Base-by-base conservation (phyloP, 192 early-diverging fungal species). In the Endogone sp. region DNA sequence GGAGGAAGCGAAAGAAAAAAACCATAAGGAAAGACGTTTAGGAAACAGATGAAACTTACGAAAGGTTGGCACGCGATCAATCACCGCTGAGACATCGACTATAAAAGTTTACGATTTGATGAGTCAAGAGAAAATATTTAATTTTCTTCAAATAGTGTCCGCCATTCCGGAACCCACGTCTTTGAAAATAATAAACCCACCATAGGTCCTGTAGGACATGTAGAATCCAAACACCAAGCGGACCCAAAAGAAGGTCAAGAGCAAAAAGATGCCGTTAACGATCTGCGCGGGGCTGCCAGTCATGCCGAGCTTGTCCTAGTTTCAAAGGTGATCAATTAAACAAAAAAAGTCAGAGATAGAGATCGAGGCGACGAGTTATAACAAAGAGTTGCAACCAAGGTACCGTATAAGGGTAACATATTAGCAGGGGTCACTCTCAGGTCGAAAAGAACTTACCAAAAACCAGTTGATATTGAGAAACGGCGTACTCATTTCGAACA, bases 401-500 rank as follows among this genome's bases (percentile, higher is more conserved):
- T n/a, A n/a, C n/a, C n/a, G n/a, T n/a, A n/a, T n/a, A n/a, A n/a
- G n/a, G n/a, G n/a, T n/a, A n/a, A n/a, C n/a, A n/a, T n/a, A n/a
- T n/a, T n/a, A n/a, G n/a, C n/a, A n/a, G n/a, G n/a, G n/a, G n/a
- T n/a, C n/a, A n/a, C n/a, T n/a, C n/a, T n/a, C n/a, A n/a, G n/a
- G n/a, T 28, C 9, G 20, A 56, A 54, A n/a, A 23, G 49, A 22
- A 25, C 20, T 4, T 75, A 63, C 69, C 83, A 89, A 75, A 67
- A 89, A 84, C 94, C 94, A 98, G 84, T 96, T 90, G 70, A 90
- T 84, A 74, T 96, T 96, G 49, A 98, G 83, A 69, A 96, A 95
- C 16, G 92, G 91, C 9, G 94, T 96, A 67, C 85, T 89, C n/a
- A 94, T 75, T 77, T 98, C 96, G 76, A 89, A 95, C 87, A 98